Conservation (phyloP, 1,284 basidiomycete genomes). For the Ustilago hordei region DNA sequence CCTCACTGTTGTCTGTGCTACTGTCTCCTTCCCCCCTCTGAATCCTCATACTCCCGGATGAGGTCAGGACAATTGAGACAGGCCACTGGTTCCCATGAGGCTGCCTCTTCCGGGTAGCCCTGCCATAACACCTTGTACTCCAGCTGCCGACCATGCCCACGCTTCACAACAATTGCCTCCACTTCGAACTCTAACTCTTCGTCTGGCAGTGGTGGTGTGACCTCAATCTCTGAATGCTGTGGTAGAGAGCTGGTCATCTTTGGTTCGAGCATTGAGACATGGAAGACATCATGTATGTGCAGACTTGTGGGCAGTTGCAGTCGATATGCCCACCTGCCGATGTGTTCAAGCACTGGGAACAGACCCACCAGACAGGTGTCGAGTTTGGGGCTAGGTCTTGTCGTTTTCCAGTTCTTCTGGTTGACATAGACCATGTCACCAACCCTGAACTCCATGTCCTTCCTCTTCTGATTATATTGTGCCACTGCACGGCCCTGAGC, state of each 20-base stretch:
- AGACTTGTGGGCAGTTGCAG: neutral
- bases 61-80: neutral
- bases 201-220: no score
- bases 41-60: conserved; percentile 9
- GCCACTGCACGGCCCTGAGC: neutral
- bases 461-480: conserved; percentile 2
- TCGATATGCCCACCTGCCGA: neutral
- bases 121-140: conserved; percentile 7
- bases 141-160: neutral
- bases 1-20: no score
- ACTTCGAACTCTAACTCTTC: conserved; percentile 7
- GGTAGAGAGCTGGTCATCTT: neutral
- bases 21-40: neutral
- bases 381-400: conserved; percentile 2
- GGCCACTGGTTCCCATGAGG: conserved; percentile 3
- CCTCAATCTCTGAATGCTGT: neutral
- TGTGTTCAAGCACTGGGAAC: neutral
- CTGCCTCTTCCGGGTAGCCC: conserved; percentile 5
- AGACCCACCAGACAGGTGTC: no score
- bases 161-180: neutral
- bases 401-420: conserved; percentile 5
- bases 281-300: conserved; percentile 3
- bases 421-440: conserved; percentile 12
- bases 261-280: conserved; percentile 8
- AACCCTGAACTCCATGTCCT: conserved; percentile 4